These are phyloP conservation scores for Blastocystis sp. DNA, from an alignment of 352 stramenopile genomes.

Conservation along the genomic window DNA sequence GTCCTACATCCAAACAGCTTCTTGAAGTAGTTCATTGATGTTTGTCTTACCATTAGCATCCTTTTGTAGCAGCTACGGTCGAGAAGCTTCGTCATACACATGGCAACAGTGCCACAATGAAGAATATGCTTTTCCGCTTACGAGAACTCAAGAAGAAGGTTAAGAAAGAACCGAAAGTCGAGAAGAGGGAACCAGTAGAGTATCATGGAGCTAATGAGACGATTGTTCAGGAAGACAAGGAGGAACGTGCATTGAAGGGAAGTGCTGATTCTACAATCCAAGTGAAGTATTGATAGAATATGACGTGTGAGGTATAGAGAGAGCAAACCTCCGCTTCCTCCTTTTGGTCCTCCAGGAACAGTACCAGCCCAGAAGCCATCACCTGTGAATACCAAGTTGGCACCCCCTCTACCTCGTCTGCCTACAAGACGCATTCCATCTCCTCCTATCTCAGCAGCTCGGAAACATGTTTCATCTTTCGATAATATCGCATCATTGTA, in stretches of 20 bases:
- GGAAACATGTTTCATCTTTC: not conserved
- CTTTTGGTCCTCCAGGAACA: not conserved
- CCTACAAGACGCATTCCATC: not conserved
- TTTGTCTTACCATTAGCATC: constrained; percentile 58
- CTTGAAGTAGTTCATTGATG: constrained; percentile 63
- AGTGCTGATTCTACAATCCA: not conserved
- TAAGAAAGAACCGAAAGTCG: not conserved
- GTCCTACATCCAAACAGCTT: constrained; percentile 75
- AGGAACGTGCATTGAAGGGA: too few relatives aligned
- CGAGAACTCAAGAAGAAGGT: not conserved
- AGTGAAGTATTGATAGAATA: not conserved
- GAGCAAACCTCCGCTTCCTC: not conserved
- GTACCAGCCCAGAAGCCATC: not conserved
- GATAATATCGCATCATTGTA: not conserved
- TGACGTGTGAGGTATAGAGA: not conserved
- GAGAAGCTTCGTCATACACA: not conserved
- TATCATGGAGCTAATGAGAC: constrained; percentile 18
- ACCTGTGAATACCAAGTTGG: not conserved
- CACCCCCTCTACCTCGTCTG: not conserved
- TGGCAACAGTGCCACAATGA: not conserved
- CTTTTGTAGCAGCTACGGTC: constrained; percentile 63
- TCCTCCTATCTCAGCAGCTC: not conserved
- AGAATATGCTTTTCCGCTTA: constrained; percentile 22
- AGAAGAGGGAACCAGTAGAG: not conserved
- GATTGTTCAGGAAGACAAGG: not conserved